Evolutionary conservation across 768 basidiomycete species (phyloP).

Genomic region (Trametes maxima): DNA sequence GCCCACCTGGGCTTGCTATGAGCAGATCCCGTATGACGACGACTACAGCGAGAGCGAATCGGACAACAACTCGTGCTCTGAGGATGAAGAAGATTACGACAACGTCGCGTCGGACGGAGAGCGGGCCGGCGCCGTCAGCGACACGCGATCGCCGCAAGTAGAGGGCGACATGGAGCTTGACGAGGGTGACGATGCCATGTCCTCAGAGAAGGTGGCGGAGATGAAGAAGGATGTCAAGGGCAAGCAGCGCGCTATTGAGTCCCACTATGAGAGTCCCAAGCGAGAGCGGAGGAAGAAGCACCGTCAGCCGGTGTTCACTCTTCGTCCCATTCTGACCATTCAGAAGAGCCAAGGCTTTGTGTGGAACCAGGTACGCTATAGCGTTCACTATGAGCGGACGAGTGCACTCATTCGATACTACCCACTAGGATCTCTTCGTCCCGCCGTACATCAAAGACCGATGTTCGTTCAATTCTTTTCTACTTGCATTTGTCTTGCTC

Average conservation of each 20-base stretch:
- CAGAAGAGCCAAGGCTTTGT: slow-evolving; percentile 88
- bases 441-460: slow-evolving; percentile 89
- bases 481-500: slow-evolving; percentile 23
- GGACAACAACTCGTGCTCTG: slow-evolving; percentile 68
- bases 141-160: slow-evolving; percentile 32
- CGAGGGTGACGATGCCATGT: slow-evolving; percentile 37
- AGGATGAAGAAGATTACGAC: slow-evolving; percentile 70
- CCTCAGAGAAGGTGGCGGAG: slow-evolving; percentile 42
- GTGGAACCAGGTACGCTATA: slow-evolving; percentile 76
- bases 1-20: slow-evolving; percentile 88
- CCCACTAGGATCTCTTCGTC: slow-evolving; percentile 73
- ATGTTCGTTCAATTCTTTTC: slow-evolving; percentile 57
- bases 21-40: slow-evolving; percentile 78
- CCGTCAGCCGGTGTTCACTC: slow-evolving; percentile 56
- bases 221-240: slow-evolving; percentile 70
- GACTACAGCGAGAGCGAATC: slow-evolving; percentile 56
- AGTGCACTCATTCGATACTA: background rate
- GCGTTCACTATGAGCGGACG: no score
- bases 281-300: slow-evolving; percentile 56
- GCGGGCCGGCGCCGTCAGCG: slow-evolving; percentile 31
- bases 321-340: slow-evolving; percentile 84
- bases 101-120: slow-evolving; percentile 31
- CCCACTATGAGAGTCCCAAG: slow-evolving; percentile 54
- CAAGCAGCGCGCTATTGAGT: slow-evolving; percentile 77
- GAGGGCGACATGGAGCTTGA: slow-evolving; percentile 57